Base-by-base conservation (phyloP, 1,139 yeast genomes). In the Saccharomycopsis hybrid region DNA sequence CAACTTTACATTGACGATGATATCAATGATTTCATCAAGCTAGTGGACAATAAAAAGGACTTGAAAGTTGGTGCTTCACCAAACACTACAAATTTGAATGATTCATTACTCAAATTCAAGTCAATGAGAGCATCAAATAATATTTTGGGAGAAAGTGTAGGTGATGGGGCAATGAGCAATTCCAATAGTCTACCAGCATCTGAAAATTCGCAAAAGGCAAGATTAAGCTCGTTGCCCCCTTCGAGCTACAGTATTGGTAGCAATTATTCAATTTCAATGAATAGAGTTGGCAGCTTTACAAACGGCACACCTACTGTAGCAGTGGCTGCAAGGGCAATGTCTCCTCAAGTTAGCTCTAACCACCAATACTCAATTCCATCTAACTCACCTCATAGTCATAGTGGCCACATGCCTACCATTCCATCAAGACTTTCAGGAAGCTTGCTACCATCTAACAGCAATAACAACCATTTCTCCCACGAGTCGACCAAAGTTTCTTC, bases 1-100 rank as follows among this genome's bases (percentile, higher is more conserved):
- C 76, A 77, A 3, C 58, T 72, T 8, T 70, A 71, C 55, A 65
- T 68, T 29, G 89, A 82, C 56, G 89, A 85, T 53, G 96, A 85
- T 58, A 72, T 89, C 30, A 78, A 85, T 51, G 88, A 84, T 50
- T 90, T 90, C 68, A 86, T 90, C 48, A 76, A 80, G 56, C 73
- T 88, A 78, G 77, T 90, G 46, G 97, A 92, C 57, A 79, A 84
- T 47, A 78, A 76, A 56, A 71, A 73, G 2, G 82, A 77, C 55
- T 63, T 79, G 31, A 62, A 78, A 44, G 64, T 72, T 11, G 48
- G 47, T 2, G 27, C 49, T 43, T 9, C 58, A 48, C n/a, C n/a
- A n/a, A n/a, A n/a, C n/a, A 55, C 11, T 48, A 70, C 0, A 28
- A 62, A 61, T 43, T 59, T 67, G 24, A 62, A 69, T 2, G 70